Conservation (phyloP, 768 basidiomycete species). For the Tulasnella sp. region DNA sequence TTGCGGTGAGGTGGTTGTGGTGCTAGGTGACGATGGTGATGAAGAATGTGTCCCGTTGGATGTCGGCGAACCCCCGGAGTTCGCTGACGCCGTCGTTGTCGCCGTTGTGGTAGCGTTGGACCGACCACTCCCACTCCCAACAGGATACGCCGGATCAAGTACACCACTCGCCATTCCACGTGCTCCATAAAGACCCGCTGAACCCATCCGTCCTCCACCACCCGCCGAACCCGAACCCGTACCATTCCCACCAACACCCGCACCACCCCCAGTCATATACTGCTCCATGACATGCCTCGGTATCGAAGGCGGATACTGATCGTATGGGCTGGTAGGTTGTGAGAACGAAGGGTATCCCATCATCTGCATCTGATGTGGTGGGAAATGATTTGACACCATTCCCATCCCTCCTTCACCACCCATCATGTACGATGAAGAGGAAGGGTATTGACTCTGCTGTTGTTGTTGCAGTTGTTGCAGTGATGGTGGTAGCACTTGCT, state of each 20-base stretch:
- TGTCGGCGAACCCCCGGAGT: neutral
- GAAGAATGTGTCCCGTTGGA: neutral
- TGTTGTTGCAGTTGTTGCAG: conserved; percentile 19
- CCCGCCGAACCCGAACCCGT: too few species aligned
- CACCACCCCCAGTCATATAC: neutral
- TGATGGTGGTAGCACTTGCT: conserved; percentile 20
- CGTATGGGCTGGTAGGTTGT: conserved; percentile 11
- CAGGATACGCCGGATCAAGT: too few species aligned
- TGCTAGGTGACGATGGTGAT: neutral
- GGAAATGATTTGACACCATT: neutral
- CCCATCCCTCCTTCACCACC: neutral
- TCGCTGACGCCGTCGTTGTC: neutral
- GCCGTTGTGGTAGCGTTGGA: neutral
- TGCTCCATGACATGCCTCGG: conserved; percentile 7
- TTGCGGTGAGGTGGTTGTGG: too few species aligned
- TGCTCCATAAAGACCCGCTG: too few species aligned
- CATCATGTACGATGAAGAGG: neutral
- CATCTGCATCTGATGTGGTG: neutral
- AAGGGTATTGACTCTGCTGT: neutral
- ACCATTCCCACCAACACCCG: too few species aligned
- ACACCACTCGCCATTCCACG: too few species aligned
- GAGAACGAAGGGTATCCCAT: neutral
- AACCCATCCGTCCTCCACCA: too few species aligned
- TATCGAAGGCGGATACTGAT: conserved; percentile 1
- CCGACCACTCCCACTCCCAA: neutral